Evolutionary conservation across 208 protist species (phyloP), one percentile per base, ranked within the genome.

Genomic region (Trypanosoma scelopori): DNA sequence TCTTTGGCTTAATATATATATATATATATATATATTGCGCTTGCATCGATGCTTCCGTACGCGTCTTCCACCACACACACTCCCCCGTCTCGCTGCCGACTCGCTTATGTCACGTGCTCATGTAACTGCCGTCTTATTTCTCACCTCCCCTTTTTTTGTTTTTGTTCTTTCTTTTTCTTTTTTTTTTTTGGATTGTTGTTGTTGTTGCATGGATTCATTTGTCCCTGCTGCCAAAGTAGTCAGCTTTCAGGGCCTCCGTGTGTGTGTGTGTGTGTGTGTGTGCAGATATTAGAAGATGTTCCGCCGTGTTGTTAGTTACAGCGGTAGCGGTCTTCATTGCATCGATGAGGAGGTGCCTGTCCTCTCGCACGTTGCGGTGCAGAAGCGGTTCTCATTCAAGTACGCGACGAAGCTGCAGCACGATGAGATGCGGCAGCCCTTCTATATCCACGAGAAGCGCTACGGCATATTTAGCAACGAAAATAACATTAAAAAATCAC

Each of bases 381-480:
- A 83, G 76, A 71, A 73, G 23, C 85, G 89, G 27, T 89, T 81
- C 76, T 92, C 85, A 16, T 91, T 95, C 77, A 95, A 92, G 76
- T 92, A 95, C 73, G 84, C 89, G 7, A 82, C 64, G 22, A 88
- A 91, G 70, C 50, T 68, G 27, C 89, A 95, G 71, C 79, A 85
- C 56, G 74, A 87, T 35, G 89, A 95, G 37, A 87, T 85, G 67
- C 81, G 84, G 13, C 89, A 95, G 73, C 89, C 89, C 5, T 65
- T 68, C 37, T 95, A 85, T 65, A 91, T 92, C 23, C 84, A 95
- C 71, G 86, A 95, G 41, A 95, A 95, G 69, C 81, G 83, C 32
- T 74, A 91, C 67, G 89, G 89, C 25, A 35, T 95, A 41, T 95
- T 95, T 66, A 91, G 80, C 61, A 87, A 93, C 53, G 82, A 93